phyloP scores from a whole-genome alignment of 129 eudicot genomes.

The Ambrosia trifida region DNA sequence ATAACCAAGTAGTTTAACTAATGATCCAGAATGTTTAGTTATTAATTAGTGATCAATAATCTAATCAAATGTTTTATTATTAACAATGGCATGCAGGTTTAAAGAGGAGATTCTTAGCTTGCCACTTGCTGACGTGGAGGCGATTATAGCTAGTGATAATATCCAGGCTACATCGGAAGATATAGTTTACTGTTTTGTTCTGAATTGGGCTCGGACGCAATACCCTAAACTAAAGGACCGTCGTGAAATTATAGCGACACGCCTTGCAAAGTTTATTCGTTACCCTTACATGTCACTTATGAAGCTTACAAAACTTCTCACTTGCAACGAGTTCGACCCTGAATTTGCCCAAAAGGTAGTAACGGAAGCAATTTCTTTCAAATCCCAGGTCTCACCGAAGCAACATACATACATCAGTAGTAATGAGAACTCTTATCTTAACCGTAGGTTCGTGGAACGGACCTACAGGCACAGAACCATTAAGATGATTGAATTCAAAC shows the following conservation, averaged over 20 bases:
- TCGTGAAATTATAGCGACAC: slow-evolving; percentile 45
- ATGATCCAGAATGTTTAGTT: neutral
- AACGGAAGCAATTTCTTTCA: slow-evolving; percentile 60
- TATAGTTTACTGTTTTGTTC: slow-evolving; percentile 56
- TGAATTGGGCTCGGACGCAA: slow-evolving; percentile 65
- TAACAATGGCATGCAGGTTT: slow-evolving; percentile 32
- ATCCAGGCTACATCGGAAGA: slow-evolving; percentile 76
- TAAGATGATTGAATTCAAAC: slow-evolving; percentile 64
- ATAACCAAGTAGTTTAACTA: slow-evolving; percentile 52
- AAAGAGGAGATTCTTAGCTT: slow-evolving; percentile 61
- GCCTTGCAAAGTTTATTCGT: slow-evolving; percentile 49
- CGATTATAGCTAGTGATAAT: slow-evolving; percentile 57
- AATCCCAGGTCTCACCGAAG: slow-evolving; percentile 57
- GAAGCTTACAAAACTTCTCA: slow-evolving; percentile 52
- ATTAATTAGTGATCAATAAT: neutral
- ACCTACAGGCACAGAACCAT: slow-evolving; percentile 68
- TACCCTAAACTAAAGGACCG: slow-evolving; percentile 66
- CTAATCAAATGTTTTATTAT: too few species aligned
- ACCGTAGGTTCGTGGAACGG: slow-evolving; percentile 51
- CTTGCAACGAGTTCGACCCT: slow-evolving; percentile 53
- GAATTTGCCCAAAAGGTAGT: slow-evolving; percentile 51
- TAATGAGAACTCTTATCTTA: slow-evolving; percentile 26
- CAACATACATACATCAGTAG: slow-evolving; percentile 40
- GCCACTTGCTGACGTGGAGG: slow-evolving; percentile 68
- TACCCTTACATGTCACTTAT: slow-evolving; percentile 77